phyloP scores from a whole-genome alignment of 2,329 filamentous ascomycete species.

The Colletotrichum horii region DNA sequence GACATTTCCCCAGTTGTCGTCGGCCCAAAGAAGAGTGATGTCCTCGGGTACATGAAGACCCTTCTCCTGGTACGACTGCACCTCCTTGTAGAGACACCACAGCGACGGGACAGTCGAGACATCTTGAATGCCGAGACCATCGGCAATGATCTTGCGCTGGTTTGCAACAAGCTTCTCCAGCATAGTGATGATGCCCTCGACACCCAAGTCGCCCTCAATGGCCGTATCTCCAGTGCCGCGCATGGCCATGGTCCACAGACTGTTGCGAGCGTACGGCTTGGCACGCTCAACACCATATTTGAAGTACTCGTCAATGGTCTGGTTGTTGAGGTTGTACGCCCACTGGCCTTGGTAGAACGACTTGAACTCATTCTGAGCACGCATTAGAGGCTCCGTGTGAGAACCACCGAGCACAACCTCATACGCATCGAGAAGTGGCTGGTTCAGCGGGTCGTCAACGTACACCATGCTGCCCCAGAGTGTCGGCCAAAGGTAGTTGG shows the following conservation, averaged over 20 bases:
- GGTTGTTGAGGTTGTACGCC: conserved; percentile 74
- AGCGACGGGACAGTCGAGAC: conserved; percentile 65
- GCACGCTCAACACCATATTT: conserved; percentile 69
- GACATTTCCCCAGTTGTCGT: conserved; percentile 74
- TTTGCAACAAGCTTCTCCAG: conserved; percentile 65
- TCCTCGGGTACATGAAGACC: conserved; percentile 67
- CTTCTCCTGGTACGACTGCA: conserved; percentile 71
- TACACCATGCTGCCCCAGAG: conserved; percentile 76
- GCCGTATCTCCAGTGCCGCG: conserved; percentile 72
- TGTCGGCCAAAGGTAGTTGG: conserved; percentile 79
- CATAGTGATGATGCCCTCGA: conserved; percentile 60
- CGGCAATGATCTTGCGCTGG: conserved; percentile 62
- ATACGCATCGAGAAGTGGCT: conserved; percentile 74
- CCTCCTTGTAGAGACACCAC: conserved; percentile 79
- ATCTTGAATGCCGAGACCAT: conserved; percentile 56
- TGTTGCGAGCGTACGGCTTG: conserved; percentile 67
- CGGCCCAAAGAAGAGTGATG: conserved; percentile 71
- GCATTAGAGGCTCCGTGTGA: conserved; percentile 76
- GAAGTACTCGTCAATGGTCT: conserved; percentile 72
- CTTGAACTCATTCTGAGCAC: conserved; percentile 61
- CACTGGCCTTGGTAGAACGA: conserved; percentile 65
- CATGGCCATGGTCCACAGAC: conserved; percentile 73
- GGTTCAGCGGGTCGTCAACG: conserved; percentile 72
- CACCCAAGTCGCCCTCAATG: conserved; percentile 54
- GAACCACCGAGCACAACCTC: conserved; percentile 76